Conservation (phyloP, 352 stramenopile species). For the Globisporangium iwayamae region DNA sequence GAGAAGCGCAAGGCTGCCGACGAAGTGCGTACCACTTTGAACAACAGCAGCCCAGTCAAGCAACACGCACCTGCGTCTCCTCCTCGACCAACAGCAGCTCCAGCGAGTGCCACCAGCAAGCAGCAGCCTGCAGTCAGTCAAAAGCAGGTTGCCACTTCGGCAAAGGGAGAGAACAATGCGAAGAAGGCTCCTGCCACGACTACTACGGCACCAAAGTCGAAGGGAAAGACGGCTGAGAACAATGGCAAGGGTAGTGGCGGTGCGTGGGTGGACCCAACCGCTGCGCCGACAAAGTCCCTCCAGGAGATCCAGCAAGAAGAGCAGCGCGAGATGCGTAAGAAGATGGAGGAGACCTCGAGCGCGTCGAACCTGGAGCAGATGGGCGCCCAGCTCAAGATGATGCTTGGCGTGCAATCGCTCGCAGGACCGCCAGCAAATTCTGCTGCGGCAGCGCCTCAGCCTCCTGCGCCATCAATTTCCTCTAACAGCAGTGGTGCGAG, state of each 20-base stretch:
- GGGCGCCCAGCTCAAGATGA: conserved; percentile 86
- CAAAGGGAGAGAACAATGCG: conserved; percentile 21
- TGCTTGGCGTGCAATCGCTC: conserved; percentile 69
- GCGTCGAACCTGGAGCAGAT: conserved; percentile 67
- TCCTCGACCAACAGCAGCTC: conserved; percentile 2
- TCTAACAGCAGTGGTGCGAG: conserved; percentile 4
- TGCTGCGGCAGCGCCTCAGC: conserved; percentile 12
- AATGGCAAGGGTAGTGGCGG: conserved; percentile 24
- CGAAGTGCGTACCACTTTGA: conserved; percentile 12
- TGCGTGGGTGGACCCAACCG: conserved; percentile 34
- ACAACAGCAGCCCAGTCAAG: conserved; percentile 4
- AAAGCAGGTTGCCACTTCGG: conserved; percentile 3
- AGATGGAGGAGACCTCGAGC: conserved; percentile 34
- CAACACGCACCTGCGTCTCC: conserved; percentile 10
- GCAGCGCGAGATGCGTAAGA: conserved; percentile 59
- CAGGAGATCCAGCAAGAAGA: conserved; percentile 85
- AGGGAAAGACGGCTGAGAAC: conserved; percentile 15
- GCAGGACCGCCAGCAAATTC: conserved; percentile 8
- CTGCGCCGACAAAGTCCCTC: conserved; percentile 41
- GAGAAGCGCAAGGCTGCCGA: conserved; percentile 34
- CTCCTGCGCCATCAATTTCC: conserved; percentile 8
- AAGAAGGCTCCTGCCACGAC: conserved; percentile 22
- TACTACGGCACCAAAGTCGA: conserved; percentile 26
- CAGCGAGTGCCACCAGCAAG: conserved; percentile 4
- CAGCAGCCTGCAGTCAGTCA: conserved; percentile 13